Base-by-base conservation (phyloP, 2,329 filamentous ascomycete genomes). In the Harringtonia lauricola region DNA sequence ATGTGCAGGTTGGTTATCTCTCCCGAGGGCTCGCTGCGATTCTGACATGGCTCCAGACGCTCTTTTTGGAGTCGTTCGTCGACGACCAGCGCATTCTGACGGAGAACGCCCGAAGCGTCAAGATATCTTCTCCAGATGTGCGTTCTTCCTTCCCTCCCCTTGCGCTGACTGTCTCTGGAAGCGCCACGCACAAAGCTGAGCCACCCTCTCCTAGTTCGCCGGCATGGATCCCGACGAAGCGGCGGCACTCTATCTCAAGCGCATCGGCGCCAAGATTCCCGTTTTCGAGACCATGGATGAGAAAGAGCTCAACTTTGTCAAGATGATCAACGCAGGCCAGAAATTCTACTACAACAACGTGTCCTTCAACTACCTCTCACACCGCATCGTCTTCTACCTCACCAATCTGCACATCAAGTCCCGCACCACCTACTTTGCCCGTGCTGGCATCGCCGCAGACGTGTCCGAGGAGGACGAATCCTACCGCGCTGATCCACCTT, bases 251-350 rank as follows among this genome's bases (percentile, higher is more conserved):
- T 98, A 98, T 57, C 75, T 98, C 33, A 77, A 81, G 49, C 81
- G 92, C 41, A 96, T 98, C 57, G 81, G 87, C 50, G 82, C 86
- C 54, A 86, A 92, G 53, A 98, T 98, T 47, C 92, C 92, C 18
- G 82, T 90, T 47, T 98, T 95, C 54, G 89, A 98, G 65, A 94
- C 87, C 1, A 96, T 98, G 88, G 76, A 89, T 55, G 92, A 98
- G 61, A 73, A 75, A 26, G 89, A 96, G 52, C 73, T 98, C 50
- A 95, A 96, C 60, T 98, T 90, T 65, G 90, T 98, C 66, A 95
- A 95, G 68, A 95, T 98, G 90, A 94, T 96, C 60, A 98, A 98
- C 54, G 92, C 92, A 8, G 92, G 92, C 36, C 80, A 90, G 57
- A 81, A 87, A 52, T 83, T 98, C 57, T 83, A 90, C 54, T 90